phyloP scores from a whole-genome alignment of 2,329 filamentous ascomycete species.

The Fusarium sp. region DNA sequence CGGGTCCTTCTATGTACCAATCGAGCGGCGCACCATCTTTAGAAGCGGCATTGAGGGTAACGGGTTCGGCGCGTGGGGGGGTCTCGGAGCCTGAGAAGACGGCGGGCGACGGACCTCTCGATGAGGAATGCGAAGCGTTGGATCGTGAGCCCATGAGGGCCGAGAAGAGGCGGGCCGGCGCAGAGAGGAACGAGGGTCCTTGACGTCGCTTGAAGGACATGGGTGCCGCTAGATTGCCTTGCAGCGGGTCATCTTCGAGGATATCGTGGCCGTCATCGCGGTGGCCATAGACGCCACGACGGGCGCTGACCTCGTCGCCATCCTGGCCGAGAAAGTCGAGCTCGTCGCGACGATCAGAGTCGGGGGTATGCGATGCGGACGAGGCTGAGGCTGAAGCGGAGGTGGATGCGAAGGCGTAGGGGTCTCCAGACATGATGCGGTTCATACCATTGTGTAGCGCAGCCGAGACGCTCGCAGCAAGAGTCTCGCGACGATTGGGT shows the following conservation, averaged over 20 bases:
- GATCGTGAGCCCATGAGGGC: slow-evolving; percentile 50
- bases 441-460: slow-evolving; percentile 49
- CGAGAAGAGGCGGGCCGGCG: slow-evolving; percentile 58
- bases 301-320: slow-evolving; percentile 43
- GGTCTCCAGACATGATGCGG: slow-evolving; percentile 54
- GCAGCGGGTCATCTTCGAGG: slow-evolving; percentile 65
- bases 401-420: slow-evolving; percentile 49
- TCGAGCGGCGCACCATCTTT: slow-evolving; percentile 67
- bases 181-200: slow-evolving; percentile 58
- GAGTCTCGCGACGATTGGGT: slow-evolving; percentile 12
- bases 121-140: slow-evolving; percentile 17
- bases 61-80: slow-evolving; percentile 21
- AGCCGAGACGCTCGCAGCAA: slow-evolving; percentile 31
- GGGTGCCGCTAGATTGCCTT: slow-evolving; percentile 57
- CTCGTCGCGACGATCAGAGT: slow-evolving; percentile 56
- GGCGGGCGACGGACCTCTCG: slow-evolving; percentile 34
- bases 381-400: slow-evolving; percentile 35
- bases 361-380: slow-evolving; percentile 44
- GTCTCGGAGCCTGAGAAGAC: slow-evolving; percentile 23
- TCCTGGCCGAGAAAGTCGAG: slow-evolving; percentile 52
- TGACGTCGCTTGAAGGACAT: slow-evolving; percentile 77
- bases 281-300: slow-evolving; percentile 18
- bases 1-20: slow-evolving; percentile 90
- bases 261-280: slow-evolving; percentile 45
- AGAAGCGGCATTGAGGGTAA: slow-evolving; percentile 35